A percentile compares a stretch with the other conserved stretches of the same genome.
These are phyloP conservation scores for Carex myosuroides DNA, from an alignment of 176 grass and related monocot species.

Conservation along the genomic window DNA sequence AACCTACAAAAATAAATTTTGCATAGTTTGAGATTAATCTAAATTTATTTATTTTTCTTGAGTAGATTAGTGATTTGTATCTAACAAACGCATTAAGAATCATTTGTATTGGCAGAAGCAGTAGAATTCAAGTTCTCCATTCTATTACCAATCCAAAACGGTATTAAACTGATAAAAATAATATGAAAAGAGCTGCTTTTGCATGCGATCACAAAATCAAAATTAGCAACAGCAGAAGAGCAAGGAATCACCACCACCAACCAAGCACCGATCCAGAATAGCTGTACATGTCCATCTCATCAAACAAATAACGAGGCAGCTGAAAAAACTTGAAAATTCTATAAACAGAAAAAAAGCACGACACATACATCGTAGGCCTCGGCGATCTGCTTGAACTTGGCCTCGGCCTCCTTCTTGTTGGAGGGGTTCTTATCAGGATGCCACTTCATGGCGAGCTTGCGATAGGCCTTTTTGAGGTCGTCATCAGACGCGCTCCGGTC, in stretches of 20 bases:
- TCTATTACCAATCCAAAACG: not conserved
- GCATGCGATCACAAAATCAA: not conserved
- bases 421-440: slow-evolving; percentile 74
- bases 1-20: slow-evolving; percentile 35
- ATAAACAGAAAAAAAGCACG: not conserved
- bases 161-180: not conserved
- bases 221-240: not conserved
- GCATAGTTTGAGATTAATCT: not conserved
- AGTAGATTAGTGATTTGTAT: not conserved
- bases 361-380: slow-evolving; percentile 71
- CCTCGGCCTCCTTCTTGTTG: slow-evolving; percentile 70
- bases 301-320: not conserved
- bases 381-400: slow-evolving; percentile 81
- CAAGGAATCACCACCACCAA: not conserved
- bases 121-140: not conserved
- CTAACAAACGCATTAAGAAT: not conserved
- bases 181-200: not conserved
- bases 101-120: not conserved
- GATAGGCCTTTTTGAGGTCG: slow-evolving; percentile 68
- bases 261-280: not conserved
- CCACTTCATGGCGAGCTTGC: slow-evolving; percentile 81
- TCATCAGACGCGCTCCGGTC: slow-evolving; percentile 43
- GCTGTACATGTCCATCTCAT: slow-evolving; percentile 7
- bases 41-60: not conserved
- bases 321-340: not conserved